Evolutionary conservation across 2,329 filamentous ascomycete species (phyloP).

Genomic region (Trichophyton equinum): DNA sequence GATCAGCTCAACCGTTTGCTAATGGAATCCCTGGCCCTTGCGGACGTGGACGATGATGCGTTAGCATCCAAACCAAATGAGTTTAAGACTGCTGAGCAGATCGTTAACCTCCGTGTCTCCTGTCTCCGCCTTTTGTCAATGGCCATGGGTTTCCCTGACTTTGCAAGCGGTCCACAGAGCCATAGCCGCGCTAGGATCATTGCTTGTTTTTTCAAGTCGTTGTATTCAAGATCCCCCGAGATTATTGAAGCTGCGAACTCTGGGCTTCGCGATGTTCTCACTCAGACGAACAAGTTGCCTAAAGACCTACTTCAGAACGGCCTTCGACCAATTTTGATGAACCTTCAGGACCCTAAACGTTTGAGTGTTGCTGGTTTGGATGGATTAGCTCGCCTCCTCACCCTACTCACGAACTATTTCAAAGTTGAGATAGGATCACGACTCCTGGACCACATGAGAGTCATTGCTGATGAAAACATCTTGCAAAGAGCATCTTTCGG

Average conservation of each 20-base stretch:
- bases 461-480: constrained; percentile 66
- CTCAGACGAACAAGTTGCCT: constrained; percentile 78
- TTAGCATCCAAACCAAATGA: constrained; percentile 86
- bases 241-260: constrained; percentile 91
- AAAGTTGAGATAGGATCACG: constrained; percentile 94
- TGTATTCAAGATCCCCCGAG: constrained; percentile 84
- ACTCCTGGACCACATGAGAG: constrained; percentile 85
- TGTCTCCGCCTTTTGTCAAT: constrained; percentile 88
- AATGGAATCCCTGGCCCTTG: constrained; percentile 84
- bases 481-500: constrained; percentile 89
- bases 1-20: constrained; percentile 80
- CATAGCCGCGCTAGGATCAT: constrained; percentile 58
- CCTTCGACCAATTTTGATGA: constrained; percentile 87
- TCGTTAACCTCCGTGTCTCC: constrained; percentile 79
- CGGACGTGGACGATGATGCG: constrained; percentile 87
- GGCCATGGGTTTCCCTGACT: constrained; percentile 86
- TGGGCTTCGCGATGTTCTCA: constrained; percentile 74
- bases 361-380: constrained; percentile 81
- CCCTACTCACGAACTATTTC: constrained; percentile 93
- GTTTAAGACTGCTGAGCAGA: constrained; percentile 88
- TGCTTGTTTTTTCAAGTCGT: constrained; percentile 91
- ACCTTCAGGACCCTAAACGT: constrained; percentile 84
- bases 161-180: constrained; percentile 61
- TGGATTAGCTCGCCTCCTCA: constrained; percentile 76
- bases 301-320: constrained; percentile 93